These are phyloP conservation scores for Trametes versicolor DNA, from an alignment of 1,284 basidiomycete genomes.

Conservation along the genomic window DNA sequence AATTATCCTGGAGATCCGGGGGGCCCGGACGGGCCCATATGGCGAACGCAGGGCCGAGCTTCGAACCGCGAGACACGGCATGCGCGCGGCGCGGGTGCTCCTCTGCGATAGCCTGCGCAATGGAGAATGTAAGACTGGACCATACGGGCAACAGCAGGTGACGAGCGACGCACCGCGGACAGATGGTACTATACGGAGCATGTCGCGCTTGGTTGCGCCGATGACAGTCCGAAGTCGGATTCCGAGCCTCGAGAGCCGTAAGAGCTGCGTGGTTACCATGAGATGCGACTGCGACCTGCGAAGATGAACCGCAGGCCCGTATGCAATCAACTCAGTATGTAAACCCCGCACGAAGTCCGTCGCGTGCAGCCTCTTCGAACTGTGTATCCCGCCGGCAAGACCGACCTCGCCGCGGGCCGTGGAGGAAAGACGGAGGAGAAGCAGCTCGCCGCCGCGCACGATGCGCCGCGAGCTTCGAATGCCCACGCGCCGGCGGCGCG, in stretches of 20 bases:
- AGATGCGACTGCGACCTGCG: neutral
- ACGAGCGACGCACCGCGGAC: neutral
- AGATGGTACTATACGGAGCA: neutral
- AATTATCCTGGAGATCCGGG: neutral
- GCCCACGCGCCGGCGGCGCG: neutral
- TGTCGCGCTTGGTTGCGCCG: neutral
- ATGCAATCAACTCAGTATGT: neutral
- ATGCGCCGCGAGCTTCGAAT: neutral
- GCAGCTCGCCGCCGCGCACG: neutral
- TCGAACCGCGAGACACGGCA: neutral
- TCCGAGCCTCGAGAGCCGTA: neutral
- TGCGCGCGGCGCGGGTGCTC: neutral
- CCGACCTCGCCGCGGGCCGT: neutral
- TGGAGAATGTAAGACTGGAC: neutral
- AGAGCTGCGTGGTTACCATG: neutral
- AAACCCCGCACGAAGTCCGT: conserved; percentile 1
- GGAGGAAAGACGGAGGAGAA: neutral
- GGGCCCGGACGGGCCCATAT: neutral
- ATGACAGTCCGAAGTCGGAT: conserved; percentile 1
- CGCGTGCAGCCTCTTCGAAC: neutral
- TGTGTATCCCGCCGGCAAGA: neutral
- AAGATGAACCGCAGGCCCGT: neutral
- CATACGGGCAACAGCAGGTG: neutral
- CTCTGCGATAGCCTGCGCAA: neutral
- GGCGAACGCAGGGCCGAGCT: neutral